Evolutionary conservation across 768 basidiomycete species (phyloP), one percentile per base, ranked within the genome.

Genomic region (Termitomyces sp.): DNA sequence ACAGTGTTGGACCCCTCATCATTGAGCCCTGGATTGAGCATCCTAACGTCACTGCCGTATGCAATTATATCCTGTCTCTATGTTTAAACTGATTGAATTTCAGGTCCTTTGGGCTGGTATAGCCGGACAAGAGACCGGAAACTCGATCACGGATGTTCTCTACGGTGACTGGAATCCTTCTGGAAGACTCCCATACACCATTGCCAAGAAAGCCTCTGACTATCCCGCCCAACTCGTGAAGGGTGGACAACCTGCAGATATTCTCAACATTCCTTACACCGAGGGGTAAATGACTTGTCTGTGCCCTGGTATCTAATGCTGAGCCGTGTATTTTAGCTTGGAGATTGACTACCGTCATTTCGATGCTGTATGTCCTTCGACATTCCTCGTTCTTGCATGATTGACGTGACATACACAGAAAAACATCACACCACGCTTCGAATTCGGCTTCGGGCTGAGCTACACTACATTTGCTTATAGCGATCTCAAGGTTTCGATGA

Each of bases 361-460:
- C 60, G 87, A 89, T 55, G 78, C 84, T 55, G 79, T 85, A 56
- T 72, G 83, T 69, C 64, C 37, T 62, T 58, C 13, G 69, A 70
- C 0, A 8, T 27, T 14, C n/a, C 54, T 13, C 24, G 18, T 47
- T 32, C 16, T 32, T 36, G 69, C 31, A 70, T 31, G n/a, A 53
- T 22, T 49, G 26, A 52, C 22, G 24, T 6, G 36, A n/a, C n/a
- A 2, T 26, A 2, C 54, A 31, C 34, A 87, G 81, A 74, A 82
- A 69, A 81, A 86, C 60, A 90, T 92, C 61, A 78, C 77, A 0
- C 92, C 92, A 4, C 88, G 89, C 37, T 93, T 84, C 65, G 90
- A 92, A 66, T 98, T 98, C 68, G 94, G 94, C 5, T 95, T 86
- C 67, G 94, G 94, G 0, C 69, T 95, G 65, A 89, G 86, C 56